A percentile compares a stretch with the other conserved stretches of the same genome.
phyloP scores from a whole-genome alignment of 78 protist genomes.

The Mastigamoeba balamuthi region DNA sequence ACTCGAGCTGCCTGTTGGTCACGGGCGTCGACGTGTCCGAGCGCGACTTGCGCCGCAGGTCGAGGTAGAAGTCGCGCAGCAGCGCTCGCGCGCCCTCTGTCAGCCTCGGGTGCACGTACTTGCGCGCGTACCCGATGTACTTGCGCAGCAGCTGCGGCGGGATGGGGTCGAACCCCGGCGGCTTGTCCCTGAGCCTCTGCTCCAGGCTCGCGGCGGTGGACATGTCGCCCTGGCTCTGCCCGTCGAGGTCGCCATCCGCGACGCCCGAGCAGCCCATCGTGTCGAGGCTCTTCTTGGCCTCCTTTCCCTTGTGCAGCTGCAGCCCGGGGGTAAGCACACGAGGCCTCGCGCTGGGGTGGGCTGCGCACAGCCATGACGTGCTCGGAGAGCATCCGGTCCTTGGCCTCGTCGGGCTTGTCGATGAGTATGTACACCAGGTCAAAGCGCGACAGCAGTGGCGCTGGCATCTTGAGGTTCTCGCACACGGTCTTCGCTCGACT shows the following conservation, averaged over 20 bases:
- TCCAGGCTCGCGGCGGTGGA: no score
- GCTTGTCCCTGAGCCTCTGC: no score
- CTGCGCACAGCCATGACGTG: constrained; percentile 91
- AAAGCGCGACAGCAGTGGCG: constrained; percentile 90
- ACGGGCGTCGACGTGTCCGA: constrained; percentile 54
- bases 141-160: constrained; percentile 71
- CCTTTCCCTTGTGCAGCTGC: no score
- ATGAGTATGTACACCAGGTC: constrained; percentile 92
- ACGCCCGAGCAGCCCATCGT: no score
- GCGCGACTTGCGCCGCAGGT: constrained; percentile 3
- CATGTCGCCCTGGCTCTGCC: no score
- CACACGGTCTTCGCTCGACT: constrained; percentile 74
- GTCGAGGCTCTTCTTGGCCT: no score
- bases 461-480: constrained; percentile 79
- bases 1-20: constrained; percentile 96
- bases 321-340: no score
- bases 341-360: no score
- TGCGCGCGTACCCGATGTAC: constrained; percentile 88
- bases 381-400: constrained; percentile 74
- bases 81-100: constrained; percentile 39
- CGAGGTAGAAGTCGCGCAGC: constrained; percentile 73
- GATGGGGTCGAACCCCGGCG: constrained; percentile 44
- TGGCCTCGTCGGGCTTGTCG: constrained; percentile 71
- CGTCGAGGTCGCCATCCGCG: no score
- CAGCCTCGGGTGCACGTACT: constrained; percentile 61